These are phyloP conservation scores for Fusarium sp. DNA, from an alignment of 2,329 filamentous ascomycete genomes.

Conservation along the genomic window DNA sequence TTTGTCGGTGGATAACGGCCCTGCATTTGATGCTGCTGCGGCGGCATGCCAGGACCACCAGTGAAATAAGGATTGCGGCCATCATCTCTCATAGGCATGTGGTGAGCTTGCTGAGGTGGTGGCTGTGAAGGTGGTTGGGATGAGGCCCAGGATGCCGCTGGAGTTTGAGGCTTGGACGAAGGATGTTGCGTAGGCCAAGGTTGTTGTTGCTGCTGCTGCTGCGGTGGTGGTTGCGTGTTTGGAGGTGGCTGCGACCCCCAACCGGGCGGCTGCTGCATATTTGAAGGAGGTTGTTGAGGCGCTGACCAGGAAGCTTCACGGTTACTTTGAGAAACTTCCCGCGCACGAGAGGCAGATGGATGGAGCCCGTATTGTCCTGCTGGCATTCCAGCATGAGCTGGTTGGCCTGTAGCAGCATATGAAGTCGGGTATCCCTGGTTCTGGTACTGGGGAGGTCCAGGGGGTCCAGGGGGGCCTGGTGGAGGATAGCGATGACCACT, in stretches of 20 bases:
- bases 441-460: conserved; percentile 56
- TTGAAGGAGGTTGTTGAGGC: conserved; percentile 38
- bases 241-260: conserved; percentile 49
- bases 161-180: conserved; percentile 50
- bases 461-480: conserved; percentile 52
- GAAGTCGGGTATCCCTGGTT: conserved; percentile 58
- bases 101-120: conserved; percentile 49
- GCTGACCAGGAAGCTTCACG: conserved; percentile 51
- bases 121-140: conserved; percentile 50
- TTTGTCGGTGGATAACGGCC: conserved; percentile 52
- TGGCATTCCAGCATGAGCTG: conserved; percentile 60
- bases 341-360: conserved; percentile 55
- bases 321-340: conserved; percentile 55
- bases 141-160: conserved; percentile 48
- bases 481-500: conserved; percentile 59
- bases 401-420: conserved; percentile 52
- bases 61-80: conserved; percentile 51
- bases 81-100: conserved; percentile 53
- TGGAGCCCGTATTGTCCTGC: conserved; percentile 66
- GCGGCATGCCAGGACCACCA: conserved; percentile 38
- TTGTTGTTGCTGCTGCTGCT: conserved; percentile 46
- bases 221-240: conserved; percentile 49
- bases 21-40: conserved; percentile 50
- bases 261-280: conserved; percentile 42
- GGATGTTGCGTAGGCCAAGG: conserved; percentile 50